These are phyloP conservation scores for Cydonia oblonga DNA, from an alignment of 331 rosid genomes.

Conservation along the genomic window DNA sequence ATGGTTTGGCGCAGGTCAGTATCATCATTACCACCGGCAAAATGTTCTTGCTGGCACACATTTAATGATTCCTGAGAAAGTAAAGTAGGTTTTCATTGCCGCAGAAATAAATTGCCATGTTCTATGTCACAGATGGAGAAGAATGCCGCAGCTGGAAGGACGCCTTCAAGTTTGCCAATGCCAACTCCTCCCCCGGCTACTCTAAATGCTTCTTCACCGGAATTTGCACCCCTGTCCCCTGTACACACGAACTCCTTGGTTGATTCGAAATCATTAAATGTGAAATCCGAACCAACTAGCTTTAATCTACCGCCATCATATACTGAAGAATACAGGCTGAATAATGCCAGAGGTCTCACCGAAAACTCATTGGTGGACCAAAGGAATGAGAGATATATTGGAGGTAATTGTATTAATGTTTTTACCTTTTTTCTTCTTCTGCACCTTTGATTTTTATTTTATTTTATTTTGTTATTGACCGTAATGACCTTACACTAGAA, in stretches of 20 bases:
- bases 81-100: neutral
- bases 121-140: constrained; percentile 68
- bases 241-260: constrained; percentile 63
- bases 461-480: neutral
- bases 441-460: neutral
- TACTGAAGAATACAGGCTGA: constrained; percentile 51
- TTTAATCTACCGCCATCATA: constrained; percentile 74
- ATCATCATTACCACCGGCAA: neutral
- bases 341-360: constrained; percentile 47
- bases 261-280: constrained; percentile 51
- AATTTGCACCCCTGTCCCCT: constrained; percentile 77
- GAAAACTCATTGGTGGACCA: constrained; percentile 56
- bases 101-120: neutral
- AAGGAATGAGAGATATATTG: constrained; percentile 75
- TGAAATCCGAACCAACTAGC: constrained; percentile 67
- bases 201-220: constrained; percentile 67
- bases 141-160: constrained; percentile 97
- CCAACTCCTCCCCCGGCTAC: constrained; percentile 93
- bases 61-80: neutral
- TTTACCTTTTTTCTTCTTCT: neutral
- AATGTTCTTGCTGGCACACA: neutral
- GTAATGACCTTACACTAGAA: neutral
- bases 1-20: constrained; percentile 86
- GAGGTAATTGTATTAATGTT: constrained; percentile 41
- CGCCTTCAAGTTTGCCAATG: constrained; percentile 85